Conservation (phyloP, 2,329 filamentous ascomycete genomes). For the Zasmidium angulare region DNA sequence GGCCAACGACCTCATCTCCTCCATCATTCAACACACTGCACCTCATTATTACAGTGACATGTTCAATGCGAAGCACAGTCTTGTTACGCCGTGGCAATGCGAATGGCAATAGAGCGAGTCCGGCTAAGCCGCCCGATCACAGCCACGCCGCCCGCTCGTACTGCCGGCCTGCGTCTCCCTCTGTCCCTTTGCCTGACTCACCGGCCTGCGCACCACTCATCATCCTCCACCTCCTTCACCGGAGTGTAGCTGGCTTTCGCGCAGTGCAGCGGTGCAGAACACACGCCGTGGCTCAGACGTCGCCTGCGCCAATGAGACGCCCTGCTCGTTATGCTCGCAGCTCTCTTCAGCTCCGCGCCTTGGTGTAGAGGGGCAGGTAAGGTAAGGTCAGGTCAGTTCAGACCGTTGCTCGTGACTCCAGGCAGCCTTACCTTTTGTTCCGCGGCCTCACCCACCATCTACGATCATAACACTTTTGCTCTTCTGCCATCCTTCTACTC, state of each 20-base stretch:
- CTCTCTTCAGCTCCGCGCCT: not conserved
- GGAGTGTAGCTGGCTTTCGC: conserved; percentile 4
- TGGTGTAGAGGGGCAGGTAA: conserved; percentile 8
- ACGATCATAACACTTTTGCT: not conserved
- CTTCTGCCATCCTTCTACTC: not conserved
- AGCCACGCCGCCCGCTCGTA: not conserved
- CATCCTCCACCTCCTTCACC: conserved; percentile 1
- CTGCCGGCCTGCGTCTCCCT: not conserved
- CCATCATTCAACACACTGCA: not conserved
- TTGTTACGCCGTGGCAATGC: not conserved
- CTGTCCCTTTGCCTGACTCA: conserved; percentile 4
- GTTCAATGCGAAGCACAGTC: not conserved
- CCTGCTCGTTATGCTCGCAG: conserved; percentile 4
- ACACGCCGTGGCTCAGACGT: conserved; percentile 14
- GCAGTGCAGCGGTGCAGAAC: not conserved
- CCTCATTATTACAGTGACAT: too few relatives aligned
- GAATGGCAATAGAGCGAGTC: not conserved
- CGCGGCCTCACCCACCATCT: not conserved
- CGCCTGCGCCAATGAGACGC: conserved; percentile 10
- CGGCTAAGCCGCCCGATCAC: not conserved
- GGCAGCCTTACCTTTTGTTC: conserved; percentile 8
- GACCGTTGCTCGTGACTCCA: conserved; percentile 8
- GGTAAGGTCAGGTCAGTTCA: too few relatives aligned
- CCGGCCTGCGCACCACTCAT: not conserved
- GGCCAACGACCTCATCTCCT: too few relatives aligned